Base-by-base conservation (phyloP, 1,284 basidiomycete species). In the Pterulicium gracile region DNA sequence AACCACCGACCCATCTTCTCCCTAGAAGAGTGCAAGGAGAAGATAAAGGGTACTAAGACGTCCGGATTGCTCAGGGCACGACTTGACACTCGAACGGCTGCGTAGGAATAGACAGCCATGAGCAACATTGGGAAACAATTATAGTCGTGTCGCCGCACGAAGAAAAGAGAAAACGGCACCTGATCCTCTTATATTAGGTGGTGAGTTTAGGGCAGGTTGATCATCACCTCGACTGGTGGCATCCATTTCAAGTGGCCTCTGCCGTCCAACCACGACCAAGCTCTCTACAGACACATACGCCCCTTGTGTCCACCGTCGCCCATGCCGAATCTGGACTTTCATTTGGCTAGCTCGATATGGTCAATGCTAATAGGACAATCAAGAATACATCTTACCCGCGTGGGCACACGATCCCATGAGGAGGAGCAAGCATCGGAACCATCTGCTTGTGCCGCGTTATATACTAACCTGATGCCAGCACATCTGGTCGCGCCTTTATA, bases 81-180 rank as follows among this genome's bases (percentile, higher is more conserved):
- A 72, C 79, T 71, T 85, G 85, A 88, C 84, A 85, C 84, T 88
- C 84, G 61, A 86, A 87, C 82, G 63, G 70, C 80, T 72, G 75
- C 80, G 69, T 82, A 56, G 52, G 59, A 58, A 57, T 62, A 61
- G 59, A 72, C 79, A 69, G 74, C 69, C 68, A 82, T 81, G 84
- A 88, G 84, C 84, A 88, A 88, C 84, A 83, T 73, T 74, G 83
- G 84, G 78, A 80, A 56, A 52, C n/a, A 65, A 62, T 60, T 56
- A 68, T 72, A 73, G 75, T 76, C 76, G 80, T 77, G 84, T 70
- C 69, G 84, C 84, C 84, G 84, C 84, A 88, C 83, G 46, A 72
- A 67, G 61, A 58, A 64, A 54, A 56, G 42, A 45, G 55, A 53
- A n/a, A 56, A 43, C 50, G 47, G 46, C 49, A 43, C 21, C 40